Evolutionary conservation across 2,329 filamentous ascomycete genomes (phyloP).

Genomic region (Ambrosiella cleistominuta): DNA sequence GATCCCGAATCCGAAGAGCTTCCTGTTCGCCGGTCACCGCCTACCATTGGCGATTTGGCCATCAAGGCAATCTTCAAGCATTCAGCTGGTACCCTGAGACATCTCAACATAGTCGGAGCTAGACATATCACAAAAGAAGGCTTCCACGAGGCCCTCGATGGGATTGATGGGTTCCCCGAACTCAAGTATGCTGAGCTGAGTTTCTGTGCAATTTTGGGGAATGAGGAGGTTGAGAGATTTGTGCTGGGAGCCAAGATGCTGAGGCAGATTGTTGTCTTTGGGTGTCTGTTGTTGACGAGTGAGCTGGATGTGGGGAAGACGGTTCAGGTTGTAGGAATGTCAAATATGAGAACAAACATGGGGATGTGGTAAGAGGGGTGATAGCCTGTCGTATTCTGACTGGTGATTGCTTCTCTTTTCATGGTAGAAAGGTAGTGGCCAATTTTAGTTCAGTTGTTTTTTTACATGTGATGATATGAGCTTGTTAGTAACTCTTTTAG

Average conservation of each 20-base stretch:
- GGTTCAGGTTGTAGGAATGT: constrained; percentile 38
- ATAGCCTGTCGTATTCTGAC: too few relatives aligned
- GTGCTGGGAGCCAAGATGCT: constrained; percentile 47
- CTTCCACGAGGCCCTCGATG: constrained; percentile 56
- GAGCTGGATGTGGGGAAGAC: constrained; percentile 35
- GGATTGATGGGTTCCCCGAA: constrained; percentile 43
- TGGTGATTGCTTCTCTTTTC: too few relatives aligned
- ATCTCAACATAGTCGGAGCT: constrained; percentile 66
- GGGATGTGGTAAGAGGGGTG: constrained; percentile 33
- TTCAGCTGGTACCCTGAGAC: constrained; percentile 47
- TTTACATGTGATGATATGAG: too few relatives aligned
- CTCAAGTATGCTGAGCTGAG: constrained; percentile 59
- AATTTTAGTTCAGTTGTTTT: too few relatives aligned
- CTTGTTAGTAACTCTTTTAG: too few relatives aligned
- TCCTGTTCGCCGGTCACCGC: constrained; percentile 32
- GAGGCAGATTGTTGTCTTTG: constrained; percentile 43
- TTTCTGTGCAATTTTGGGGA: constrained; percentile 53
- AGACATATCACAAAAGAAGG: constrained; percentile 59
- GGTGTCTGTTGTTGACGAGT: constrained; percentile 43
- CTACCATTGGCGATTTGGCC: constrained; percentile 59
- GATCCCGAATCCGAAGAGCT: constrained; percentile 32
- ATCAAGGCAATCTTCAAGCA: constrained; percentile 74
- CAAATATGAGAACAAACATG: constrained; percentile 26
- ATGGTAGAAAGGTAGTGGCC: too few relatives aligned
- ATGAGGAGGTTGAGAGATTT: constrained; percentile 43